Evolutionary conservation across 177 flowering plant species (phyloP), one percentile per base, ranked within the genome.

Genomic region (Vitis hybrid): DNA sequence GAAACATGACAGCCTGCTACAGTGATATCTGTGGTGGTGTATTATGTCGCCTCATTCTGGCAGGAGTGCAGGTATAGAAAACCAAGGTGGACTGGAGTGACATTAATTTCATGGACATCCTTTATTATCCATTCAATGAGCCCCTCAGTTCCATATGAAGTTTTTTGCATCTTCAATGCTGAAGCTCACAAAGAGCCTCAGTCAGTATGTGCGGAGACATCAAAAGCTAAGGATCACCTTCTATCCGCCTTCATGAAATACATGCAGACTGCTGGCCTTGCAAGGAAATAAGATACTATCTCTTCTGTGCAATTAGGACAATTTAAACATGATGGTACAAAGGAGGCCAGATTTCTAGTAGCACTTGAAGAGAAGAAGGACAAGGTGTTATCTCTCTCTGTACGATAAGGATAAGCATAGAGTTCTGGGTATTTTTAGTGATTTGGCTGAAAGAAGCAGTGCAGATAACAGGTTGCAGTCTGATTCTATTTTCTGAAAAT

Each of bases 141-240:
- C 56, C 45, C 45, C 82, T 78, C 68, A 69, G 79, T 77, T 68
- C 59, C 49, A n/a, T 19, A 52, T 57, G 79, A 69, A 70, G 84
- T 84, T 82, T 74, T 74, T 75, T 74, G 68, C 70, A 67, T 70
- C 72, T 60, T 67, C n/a, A 57, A 23, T 34, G 69, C 49, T 73
- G 81, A 71, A 76, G 74, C 64, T 65, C 4, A 26, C 30, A 26
- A 26, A 26, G 30, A 26, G 30, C 30, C 30, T 26, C 30, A 26
- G 0, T 26, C 30, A 26, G 30, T 26, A 26, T 26, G 30, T 26
- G 30, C 30, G 9, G 45, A 40, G 45, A 40, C 45, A 82, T 77
- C 81, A 66, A 89, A 82, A 77, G 88, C 98, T 51, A 91, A 85
- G 86, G 92, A 86, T 69, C 93, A 84, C 56, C 81, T 90, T 56